Evolutionary conservation across 495 filamentous ascomycete species (phyloP).

Genomic region (Lasiosphaeria miniovina): DNA sequence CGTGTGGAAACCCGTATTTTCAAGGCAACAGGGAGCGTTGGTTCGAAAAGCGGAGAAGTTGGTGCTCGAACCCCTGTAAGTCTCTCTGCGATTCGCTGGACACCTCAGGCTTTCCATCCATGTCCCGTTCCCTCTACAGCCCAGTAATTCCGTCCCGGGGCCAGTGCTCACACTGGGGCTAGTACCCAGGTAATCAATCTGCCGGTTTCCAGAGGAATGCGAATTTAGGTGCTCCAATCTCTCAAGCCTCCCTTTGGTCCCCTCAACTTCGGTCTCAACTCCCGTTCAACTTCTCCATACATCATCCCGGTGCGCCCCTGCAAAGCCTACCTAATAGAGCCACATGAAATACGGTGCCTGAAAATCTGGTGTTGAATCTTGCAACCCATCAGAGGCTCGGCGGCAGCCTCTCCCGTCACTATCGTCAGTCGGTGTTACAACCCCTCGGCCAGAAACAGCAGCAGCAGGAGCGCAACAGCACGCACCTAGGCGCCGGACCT

Average conservation of each 20-base stretch:
- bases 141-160: conserved; percentile 15
- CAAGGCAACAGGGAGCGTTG: conserved; percentile 5
- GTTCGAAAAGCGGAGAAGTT: background rate
- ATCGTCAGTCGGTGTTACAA: conserved; percentile 7
- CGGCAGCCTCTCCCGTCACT: conserved; percentile 1
- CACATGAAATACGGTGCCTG: background rate
- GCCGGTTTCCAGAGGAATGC: conserved; percentile 39
- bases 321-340: background rate
- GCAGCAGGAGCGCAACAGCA: conserved; percentile 19
- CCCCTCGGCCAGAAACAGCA: conserved; percentile 19
- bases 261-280: conserved; percentile 8
- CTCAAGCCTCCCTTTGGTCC: conserved; percentile 5
- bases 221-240: conserved; percentile 26
- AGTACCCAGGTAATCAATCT: conserved; percentile 33
- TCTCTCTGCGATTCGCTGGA: conserved; percentile 2
- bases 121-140: conserved; percentile 19
- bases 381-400: background rate
- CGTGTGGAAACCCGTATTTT: background rate
- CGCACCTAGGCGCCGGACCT: conserved; percentile 32
- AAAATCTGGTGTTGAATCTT: background rate
- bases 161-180: conserved; percentile 25
- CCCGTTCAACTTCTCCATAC: background rate
- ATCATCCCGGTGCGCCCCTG: background rate
- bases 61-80: conserved; percentile 10
- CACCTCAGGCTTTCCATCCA: conserved; percentile 16